These are phyloP conservation scores for Fusarium sp. DNA, from an alignment of 2,329 filamentous ascomycete genomes.

Conservation along the genomic window DNA sequence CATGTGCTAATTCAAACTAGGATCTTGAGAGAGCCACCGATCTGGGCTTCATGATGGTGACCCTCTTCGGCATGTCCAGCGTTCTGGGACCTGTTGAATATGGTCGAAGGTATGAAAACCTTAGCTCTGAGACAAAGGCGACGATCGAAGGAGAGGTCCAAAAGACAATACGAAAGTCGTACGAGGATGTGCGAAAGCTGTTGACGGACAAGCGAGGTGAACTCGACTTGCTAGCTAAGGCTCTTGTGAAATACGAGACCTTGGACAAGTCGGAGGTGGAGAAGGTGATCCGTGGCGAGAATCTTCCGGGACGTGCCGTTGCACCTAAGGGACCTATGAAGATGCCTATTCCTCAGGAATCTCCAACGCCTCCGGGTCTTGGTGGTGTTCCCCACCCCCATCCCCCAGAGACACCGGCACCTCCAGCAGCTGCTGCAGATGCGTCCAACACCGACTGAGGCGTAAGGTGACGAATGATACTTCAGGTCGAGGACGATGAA, in stretches of 20 bases:
- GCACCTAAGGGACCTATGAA: constrained; percentile 67
- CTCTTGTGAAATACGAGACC: constrained; percentile 94
- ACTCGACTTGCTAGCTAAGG: constrained; percentile 87
- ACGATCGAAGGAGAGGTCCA: constrained; percentile 91
- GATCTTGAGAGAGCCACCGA: constrained; percentile 87
- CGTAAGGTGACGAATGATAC: constrained; percentile 31
- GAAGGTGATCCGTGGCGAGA: constrained; percentile 88
- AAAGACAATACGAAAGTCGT: constrained; percentile 83
- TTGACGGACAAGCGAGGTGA: constrained; percentile 82
- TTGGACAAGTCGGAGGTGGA: constrained; percentile 90
- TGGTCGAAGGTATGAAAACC: constrained; percentile 79
- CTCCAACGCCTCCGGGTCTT: constrained; percentile 53
- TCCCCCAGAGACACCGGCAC: constrained; percentile 52
- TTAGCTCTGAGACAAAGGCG: constrained; percentile 88
- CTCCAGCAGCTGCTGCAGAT: constrained; percentile 51
- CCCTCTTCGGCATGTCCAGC: constrained; percentile 88
- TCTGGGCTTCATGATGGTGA: constrained; percentile 89
- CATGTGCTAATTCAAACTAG: constrained; percentile 58
- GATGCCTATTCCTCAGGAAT: constrained; percentile 54
- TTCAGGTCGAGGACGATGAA: constrained; percentile 4
- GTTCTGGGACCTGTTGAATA: constrained; percentile 92
- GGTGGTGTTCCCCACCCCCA: constrained; percentile 53
- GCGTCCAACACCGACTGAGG: constrained; percentile 42
- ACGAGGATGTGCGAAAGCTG: constrained; percentile 77
- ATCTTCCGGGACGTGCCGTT: constrained; percentile 73